These are phyloP conservation scores for Cucumis hystrix DNA, from an alignment of 306 rosid genomes.

Conservation along the genomic window DNA sequence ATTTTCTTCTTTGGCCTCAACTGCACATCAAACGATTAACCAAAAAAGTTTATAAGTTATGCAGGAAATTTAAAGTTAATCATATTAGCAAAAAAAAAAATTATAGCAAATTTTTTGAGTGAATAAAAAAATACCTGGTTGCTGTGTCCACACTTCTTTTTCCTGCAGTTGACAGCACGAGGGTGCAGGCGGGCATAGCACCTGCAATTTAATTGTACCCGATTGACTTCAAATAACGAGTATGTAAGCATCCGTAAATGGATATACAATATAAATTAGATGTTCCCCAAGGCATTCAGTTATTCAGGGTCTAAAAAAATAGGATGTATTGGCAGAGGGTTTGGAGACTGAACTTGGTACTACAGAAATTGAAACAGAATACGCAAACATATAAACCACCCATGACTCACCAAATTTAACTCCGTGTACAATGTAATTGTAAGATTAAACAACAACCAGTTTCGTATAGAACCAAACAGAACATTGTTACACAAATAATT, in stretches of 20 bases:
- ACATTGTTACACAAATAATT: not conserved
- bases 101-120: not conserved
- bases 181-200: slow-evolving; percentile 95
- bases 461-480: not conserved
- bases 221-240: not conserved
- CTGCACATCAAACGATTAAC: slow-evolving; percentile 28
- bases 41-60: not conserved
- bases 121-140: slow-evolving; percentile 46
- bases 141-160: slow-evolving; percentile 99
- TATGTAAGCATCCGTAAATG: not conserved
- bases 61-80: not conserved
- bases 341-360: not conserved
- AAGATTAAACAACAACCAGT: not conserved
- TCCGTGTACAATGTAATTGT: not conserved
- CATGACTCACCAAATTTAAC: not conserved
- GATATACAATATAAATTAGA: too few relatives aligned
- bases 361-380: not conserved
- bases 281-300: not conserved
- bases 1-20: slow-evolving; percentile 99
- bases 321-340: not conserved
- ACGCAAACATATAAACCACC: not conserved
- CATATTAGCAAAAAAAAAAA: not conserved
- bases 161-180: slow-evolving; percentile 99
- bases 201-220: slow-evolving; percentile 16
- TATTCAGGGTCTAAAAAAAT: not conserved